A percentile compares a stretch with the other conserved stretches of the same genome.
These are phyloP conservation scores for Tilletia horrida DNA, from an alignment of 1,284 basidiomycete species.

Conservation along the genomic window DNA sequence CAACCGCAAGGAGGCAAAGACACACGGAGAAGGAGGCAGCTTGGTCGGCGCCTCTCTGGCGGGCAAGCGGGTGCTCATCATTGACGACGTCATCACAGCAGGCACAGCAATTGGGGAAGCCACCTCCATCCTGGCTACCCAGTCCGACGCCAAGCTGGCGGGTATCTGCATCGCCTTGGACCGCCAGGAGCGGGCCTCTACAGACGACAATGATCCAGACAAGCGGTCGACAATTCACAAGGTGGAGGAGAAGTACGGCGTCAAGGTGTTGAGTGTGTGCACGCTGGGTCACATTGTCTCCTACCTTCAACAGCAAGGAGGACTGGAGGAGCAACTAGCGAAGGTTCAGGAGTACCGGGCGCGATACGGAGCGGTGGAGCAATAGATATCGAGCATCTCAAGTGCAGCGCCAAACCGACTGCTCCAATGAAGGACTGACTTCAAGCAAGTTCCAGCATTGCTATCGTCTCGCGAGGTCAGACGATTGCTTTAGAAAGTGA, in stretches of 20 bases:
- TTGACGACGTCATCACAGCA: conserved; percentile 96
- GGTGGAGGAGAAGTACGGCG: conserved; percentile 71
- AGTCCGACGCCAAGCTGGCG: conserved; percentile 59
- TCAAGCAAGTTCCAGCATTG: too few relatives aligned
- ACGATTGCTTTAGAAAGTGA: too few relatives aligned
- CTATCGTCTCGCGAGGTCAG: too few relatives aligned
- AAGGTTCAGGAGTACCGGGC: conserved; percentile 78
- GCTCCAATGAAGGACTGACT: too few relatives aligned
- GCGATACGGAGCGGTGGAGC: conserved; percentile 64
- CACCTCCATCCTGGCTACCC: conserved; percentile 43
- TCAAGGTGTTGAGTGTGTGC: conserved; percentile 70
- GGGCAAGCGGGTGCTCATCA: conserved; percentile 71
- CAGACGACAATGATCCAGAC: conserved; percentile 56
- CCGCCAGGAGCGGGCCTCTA: conserved; percentile 75
- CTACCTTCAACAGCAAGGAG: conserved; percentile 72
- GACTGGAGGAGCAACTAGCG: conserved; percentile 64
- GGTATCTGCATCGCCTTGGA: conserved; percentile 90
- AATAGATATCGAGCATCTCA: not conserved
- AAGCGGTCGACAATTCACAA: conserved; percentile 61
- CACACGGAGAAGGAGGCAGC: conserved; percentile 92
- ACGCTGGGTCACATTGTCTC: conserved; percentile 79
- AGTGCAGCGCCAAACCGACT: too few relatives aligned
- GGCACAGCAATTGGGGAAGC: conserved; percentile 60
- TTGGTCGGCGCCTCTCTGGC: conserved; percentile 80
- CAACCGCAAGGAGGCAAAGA: conserved; percentile 92